Conservation (phyloP, 805 yeast genomes). For the Saccharomyces cerevisiae region DNA sequence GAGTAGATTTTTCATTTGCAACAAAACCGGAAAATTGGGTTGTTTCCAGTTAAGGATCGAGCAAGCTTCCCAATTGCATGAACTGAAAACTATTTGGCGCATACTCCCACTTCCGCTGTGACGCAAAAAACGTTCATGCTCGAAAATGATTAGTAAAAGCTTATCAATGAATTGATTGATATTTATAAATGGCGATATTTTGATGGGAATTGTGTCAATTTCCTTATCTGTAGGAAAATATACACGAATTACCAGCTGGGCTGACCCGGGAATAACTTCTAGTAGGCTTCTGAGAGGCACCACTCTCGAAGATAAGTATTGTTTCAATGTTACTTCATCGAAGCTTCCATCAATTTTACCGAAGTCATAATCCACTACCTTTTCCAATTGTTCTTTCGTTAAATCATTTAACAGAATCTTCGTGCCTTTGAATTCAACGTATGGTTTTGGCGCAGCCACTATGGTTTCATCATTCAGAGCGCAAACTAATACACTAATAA, state of each 20-base stretch:
- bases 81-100: constrained; percentile 73
- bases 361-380: constrained; percentile 24
- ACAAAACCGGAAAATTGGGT: constrained; percentile 92
- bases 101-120: constrained; percentile 29
- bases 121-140: constrained; percentile 53
- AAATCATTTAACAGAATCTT: constrained; percentile 56
- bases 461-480: constrained; percentile 79
- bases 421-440: constrained; percentile 38
- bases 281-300: constrained; percentile 56
- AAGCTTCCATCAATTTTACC: constrained; percentile 17
- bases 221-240: constrained; percentile 62
- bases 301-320: constrained; percentile 34
- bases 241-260: constrained; percentile 67
- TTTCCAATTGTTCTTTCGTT: constrained; percentile 28
- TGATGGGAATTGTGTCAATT: constrained; percentile 34
- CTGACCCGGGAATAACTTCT: constrained; percentile 43
- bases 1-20: constrained; percentile 64
- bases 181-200: constrained; percentile 37
- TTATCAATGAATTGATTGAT: constrained; percentile 71
- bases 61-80: constrained; percentile 83
- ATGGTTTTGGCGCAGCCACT: constrained; percentile 64
- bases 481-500: constrained; percentile 60
- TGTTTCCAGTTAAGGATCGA: constrained; percentile 96
- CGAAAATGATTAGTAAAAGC: constrained; percentile 62
- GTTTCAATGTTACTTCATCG: constrained; percentile 21